phyloP scores from a whole-genome alignment of 2,329 filamentous ascomycete species.

The Trichophyton rubrum region DNA sequence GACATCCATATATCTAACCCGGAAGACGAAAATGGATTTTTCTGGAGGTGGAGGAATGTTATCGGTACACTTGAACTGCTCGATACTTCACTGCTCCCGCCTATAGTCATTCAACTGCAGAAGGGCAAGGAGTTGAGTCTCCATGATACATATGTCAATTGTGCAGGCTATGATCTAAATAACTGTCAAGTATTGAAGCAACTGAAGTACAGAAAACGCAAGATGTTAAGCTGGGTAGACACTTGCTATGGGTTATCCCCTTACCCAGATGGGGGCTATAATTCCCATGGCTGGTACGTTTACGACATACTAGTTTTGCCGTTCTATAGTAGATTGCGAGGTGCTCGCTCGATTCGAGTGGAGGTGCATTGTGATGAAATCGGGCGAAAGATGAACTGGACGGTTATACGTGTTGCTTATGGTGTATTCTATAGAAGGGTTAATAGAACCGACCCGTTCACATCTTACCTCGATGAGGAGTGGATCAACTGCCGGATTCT shows the following conservation, averaged over 20 bases:
- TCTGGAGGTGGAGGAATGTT: constrained; percentile 1
- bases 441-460: neutral
- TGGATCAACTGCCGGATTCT: neutral
- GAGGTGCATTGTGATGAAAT: neutral
- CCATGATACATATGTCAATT: neutral
- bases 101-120: neutral
- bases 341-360: neutral
- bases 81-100: neutral
- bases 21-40: neutral
- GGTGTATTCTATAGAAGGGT: neutral
- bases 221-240: neutral
- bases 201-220: neutral
- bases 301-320: neutral
- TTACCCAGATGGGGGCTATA: neutral
- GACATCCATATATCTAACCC: neutral
- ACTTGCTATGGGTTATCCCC: neutral
- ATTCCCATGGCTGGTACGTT: neutral
- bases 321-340: neutral
- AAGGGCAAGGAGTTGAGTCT: neutral
- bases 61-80: neutral
- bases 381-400: neutral
- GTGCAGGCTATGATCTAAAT: neutral
- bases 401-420: neutral
- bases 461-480: neutral
- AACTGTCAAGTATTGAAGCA: neutral